Base-by-base conservation (phyloP, 208 protist genomes). In the Trypanosoma cruzi region DNA sequence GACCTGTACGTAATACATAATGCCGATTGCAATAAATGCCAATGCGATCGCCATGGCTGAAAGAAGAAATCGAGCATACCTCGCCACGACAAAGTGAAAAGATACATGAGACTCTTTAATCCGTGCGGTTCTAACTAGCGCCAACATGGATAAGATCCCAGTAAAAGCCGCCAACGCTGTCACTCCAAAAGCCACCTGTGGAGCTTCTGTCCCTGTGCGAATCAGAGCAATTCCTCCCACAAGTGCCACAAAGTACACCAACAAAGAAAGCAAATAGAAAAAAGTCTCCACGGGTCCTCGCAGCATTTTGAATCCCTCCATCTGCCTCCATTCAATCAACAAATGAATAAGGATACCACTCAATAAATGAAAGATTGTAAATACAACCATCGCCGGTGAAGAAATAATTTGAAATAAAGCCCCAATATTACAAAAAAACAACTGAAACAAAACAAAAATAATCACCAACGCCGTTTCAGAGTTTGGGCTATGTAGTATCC, bases 401-500 rank as follows among this genome's bases (percentile, higher is more conserved):
- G 63, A 63, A 37, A 90, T 36, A 31, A 28, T 34, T 1, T 63
- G 64, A 31, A 85, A 79, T 18, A 72, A 31, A 36, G 61, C 56
- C 10, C 70, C 75, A 37, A 74, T 29, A 29, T 55, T 52, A 73
- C 79, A 81, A 1, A 92, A 32, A 49, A 69, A 64, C 7, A 75
- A 57, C 46, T 90, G 81, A 4, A 62, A 76, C 0, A 82, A 32
- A 24, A 87, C 14, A 64, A 92, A 69, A 13, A 76, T 72, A 37
- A 78, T 44, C 68, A 89, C 79, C 54, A 92, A 56, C 16, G 66
- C 80, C 4, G 80, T 84, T 72, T 92, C 81, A 29, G 80, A 65
- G 65, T 94, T 94, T 29, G 88, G 84, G 37, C 83, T 81, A 22
- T 64, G 64, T 28, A 71, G 31, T 54, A 90, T 82, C 20, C 71